Percentiles rank a stretch among this genome's conserved stretches.
phyloP scores from a whole-genome alignment of 331 rosid species.

The Malus hybrid region DNA sequence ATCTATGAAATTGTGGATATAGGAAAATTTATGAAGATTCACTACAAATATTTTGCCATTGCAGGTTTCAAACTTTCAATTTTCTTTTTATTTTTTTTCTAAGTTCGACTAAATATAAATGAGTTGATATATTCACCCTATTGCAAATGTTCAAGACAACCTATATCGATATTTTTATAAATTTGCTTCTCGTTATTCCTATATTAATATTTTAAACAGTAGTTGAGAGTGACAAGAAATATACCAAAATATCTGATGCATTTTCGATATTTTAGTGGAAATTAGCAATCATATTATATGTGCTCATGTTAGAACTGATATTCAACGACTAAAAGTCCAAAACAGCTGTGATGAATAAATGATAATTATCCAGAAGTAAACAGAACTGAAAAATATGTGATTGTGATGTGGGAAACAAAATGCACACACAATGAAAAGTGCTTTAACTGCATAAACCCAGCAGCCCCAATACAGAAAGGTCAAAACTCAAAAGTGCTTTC shows the following conservation, averaged over 20 bases:
- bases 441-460: neutral
- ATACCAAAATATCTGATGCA: too few relatives aligned
- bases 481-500: neutral
- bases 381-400: neutral
- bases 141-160: too few relatives aligned
- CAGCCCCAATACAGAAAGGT: neutral
- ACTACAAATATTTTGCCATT: too few relatives aligned
- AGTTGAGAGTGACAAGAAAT: neutral
- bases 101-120: too few relatives aligned
- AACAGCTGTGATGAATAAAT: neutral
- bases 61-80: too few relatives aligned
- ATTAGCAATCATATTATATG: neutral
- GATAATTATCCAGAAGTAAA: neutral
- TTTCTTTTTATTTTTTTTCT: too few relatives aligned
- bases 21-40: too few relatives aligned
- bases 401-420: neutral
- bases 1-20: too few relatives aligned
- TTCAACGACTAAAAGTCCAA: neutral
- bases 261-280: neutral
- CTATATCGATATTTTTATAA: too few relatives aligned
- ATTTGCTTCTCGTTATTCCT: too few relatives aligned
- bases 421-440: neutral
- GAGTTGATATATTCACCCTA: too few relatives aligned
- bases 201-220: too few relatives aligned
- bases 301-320: neutral